Conservation (phyloP, 768 basidiomycete species). For the Mycena galericulata region DNA sequence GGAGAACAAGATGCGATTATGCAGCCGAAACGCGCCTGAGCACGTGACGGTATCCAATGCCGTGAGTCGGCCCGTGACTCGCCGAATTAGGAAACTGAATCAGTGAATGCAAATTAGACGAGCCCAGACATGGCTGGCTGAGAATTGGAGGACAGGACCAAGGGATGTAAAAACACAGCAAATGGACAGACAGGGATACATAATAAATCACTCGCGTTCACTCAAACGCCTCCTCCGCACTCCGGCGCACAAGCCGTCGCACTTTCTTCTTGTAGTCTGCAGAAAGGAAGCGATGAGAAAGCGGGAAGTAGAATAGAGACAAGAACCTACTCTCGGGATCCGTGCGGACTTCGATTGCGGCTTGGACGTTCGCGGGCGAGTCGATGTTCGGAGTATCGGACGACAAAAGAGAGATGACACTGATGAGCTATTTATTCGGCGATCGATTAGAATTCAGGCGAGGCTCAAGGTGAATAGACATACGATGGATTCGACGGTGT, state of each 20-base stretch:
- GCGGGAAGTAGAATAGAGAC: neutral
- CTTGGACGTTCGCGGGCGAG: conserved; percentile 97
- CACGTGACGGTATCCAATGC: too few species aligned
- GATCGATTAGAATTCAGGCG: conserved; percentile 13
- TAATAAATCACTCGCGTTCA: conserved; percentile 45
- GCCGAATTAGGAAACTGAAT: too few species aligned
- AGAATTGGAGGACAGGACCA: conserved; percentile 11
- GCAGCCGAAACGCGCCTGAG: too few species aligned
- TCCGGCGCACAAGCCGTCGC: conserved; percentile 84
- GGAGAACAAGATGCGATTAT: too few species aligned
- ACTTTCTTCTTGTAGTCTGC: conserved; percentile 96
- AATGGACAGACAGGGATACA: conserved; percentile 22
- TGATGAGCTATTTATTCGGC: conserved; percentile 76
- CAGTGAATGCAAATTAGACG: too few species aligned
- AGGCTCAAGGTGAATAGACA: conserved; percentile 41
- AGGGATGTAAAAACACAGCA: conserved; percentile 32
- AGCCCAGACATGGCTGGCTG: neutral
- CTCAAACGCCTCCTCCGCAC: conserved; percentile 91
- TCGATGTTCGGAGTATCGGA: conserved; percentile 92
- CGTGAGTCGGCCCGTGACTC: too few species aligned
- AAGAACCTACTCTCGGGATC: conserved; percentile 65
- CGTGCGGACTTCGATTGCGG: conserved; percentile 87
- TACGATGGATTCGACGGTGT: conserved; percentile 97
- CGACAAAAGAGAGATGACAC: conserved; percentile 95
- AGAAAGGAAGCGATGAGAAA: conserved; percentile 35